Evolutionary conservation across 805 yeast genomes (phyloP).

Genomic region (Yarrowia sp.): DNA sequence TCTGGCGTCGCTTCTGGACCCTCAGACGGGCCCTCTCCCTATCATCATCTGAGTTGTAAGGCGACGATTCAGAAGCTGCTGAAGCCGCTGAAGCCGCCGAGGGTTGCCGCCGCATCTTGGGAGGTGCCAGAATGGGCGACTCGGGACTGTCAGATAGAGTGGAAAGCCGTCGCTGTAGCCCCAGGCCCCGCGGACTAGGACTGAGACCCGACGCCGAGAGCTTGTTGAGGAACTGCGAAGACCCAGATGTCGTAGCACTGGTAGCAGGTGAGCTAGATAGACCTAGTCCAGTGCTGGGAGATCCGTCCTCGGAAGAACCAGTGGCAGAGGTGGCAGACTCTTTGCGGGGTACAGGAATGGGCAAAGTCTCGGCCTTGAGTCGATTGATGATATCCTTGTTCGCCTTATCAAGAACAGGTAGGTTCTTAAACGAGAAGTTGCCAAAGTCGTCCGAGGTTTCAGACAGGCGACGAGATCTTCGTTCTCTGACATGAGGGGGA

Average conservation of each 20-base stretch:
- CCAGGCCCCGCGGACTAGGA: slow-evolving; percentile 30
- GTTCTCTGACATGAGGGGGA: slow-evolving; percentile 64
- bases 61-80: slow-evolving; percentile 47
- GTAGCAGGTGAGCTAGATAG: slow-evolving; percentile 30
- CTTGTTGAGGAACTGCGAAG: slow-evolving; percentile 25
- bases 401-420: slow-evolving; percentile 89
- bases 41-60: slow-evolving; percentile 69
- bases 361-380: slow-evolving; percentile 78
- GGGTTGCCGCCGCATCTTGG: slow-evolving; percentile 28
- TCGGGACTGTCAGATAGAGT: slow-evolving; percentile 25
- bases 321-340: slow-evolving; percentile 24
- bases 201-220: slow-evolving; percentile 28
- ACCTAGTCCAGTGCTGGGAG: slow-evolving; percentile 23
- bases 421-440: slow-evolving; percentile 85
- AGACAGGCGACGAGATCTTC: slow-evolving; percentile 70
- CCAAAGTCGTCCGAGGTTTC: slow-evolving; percentile 79
- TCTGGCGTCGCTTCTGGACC: slow-evolving; percentile 59
- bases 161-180: slow-evolving; percentile 16
- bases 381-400: slow-evolving; percentile 91
- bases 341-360: slow-evolving; percentile 31
- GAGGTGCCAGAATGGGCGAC: slow-evolving; percentile 27
- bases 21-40: slow-evolving; percentile 30
- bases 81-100: slow-evolving; percentile 51
- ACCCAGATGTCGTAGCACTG: slow-evolving; percentile 13
- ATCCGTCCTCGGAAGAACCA: slow-evolving; percentile 25